Base-by-base conservation (phyloP, 768 basidiomycete genomes). In the Naganishia vaughanmartiniae region DNA sequence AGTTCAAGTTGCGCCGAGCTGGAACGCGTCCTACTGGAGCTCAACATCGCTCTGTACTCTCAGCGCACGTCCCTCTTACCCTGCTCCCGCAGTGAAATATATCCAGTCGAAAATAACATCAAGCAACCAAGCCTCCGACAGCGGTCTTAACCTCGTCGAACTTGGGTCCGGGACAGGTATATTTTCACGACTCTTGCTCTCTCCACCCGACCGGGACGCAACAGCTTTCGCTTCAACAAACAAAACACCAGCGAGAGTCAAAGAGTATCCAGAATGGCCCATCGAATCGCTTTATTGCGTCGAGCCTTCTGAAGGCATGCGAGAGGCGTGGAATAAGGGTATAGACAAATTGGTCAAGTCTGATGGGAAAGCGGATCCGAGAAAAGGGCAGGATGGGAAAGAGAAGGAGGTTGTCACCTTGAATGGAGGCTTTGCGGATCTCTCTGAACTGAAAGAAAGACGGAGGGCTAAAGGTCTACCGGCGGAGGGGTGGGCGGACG, bases 261-360 rank as follows among this genome's bases (percentile, higher is more conserved):
- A 83, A 84, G 21, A 85, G 84, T 53, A 78, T 77, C 69, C 80
- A 6, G 48, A 42, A 60, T 78, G 73, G 48, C 69, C 72, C 57
- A 83, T 93, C 57, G 83, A 82, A 33, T 80, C 84, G 55, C 79
- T 94, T 21, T 84, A 84, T 63, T 91, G 90, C 4, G 76, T 93
- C 36, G 94, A 97, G 79, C 94, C 94, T 36, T 79, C 89, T 73
- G 83, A 84, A 54, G 94, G 93, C 33, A 96, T 96, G 94, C 85
- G 93, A 65, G 82, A 84, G 3, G 83, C 85, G 1, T 96, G 93
- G 82, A 76, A 80, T 14, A 83, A 87, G 72, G 86, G 84, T 11
- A 24, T 68, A 19, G 31, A 66, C 12, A 48, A 15, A 5, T 33
- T 70, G n/a, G n/a, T 69, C 28, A 53, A 36, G 9, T 67, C 36